Base-by-base conservation (phyloP, 345 rosid genomes). In the Sonneratia alba region DNA sequence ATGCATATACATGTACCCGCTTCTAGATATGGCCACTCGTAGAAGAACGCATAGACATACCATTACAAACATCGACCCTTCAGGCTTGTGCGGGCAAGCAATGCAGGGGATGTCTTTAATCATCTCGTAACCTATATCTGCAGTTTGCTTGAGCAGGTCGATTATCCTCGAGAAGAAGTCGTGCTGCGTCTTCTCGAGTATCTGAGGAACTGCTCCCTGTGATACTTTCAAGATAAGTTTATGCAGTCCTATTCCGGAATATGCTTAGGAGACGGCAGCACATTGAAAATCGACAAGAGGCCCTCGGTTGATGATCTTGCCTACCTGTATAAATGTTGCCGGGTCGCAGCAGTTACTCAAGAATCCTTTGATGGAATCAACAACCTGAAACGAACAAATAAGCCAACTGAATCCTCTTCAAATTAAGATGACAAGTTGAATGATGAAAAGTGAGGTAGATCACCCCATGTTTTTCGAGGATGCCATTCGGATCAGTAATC, bases 271-370 rank as follows among this genome's bases (percentile, higher is more conserved):
- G 43, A 4, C 43, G 9, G 43, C 5, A 40, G 5, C 43, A 40
- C 43, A 40, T 8, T 8, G 43, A 40, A 40, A 4, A 40, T 40
- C 43, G 0, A 4, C 43, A 40, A 8, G 43, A 40, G 1, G 43
- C 43, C 43, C 43, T 40, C 43, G 9, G 43, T 40, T 40, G 9
- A 40, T 40, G 32, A 36, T 10, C 32, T 14, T 3, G 37, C 59
- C 16, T 48, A 86, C 91, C 91, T 90, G 96, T 74, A 80, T 70
- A 45, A 90, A 83, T 10, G 88, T 86, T 59, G 81, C 47, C 66
- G 90, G 87, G 22, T 79, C 82, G 19, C 73, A 0, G 13, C 51
- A 36, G 45, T 74, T 61, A 27, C 57, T 38, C 27, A 81, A 66
- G 47, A 10, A 68, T 8, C 16, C 32, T 49, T 56, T 71, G 6